Percentiles rank a stretch among this genome's conserved stretches.
Evolutionary conservation across 148 eudicot genomes (phyloP).

Genomic region (Bassia scoparia): DNA sequence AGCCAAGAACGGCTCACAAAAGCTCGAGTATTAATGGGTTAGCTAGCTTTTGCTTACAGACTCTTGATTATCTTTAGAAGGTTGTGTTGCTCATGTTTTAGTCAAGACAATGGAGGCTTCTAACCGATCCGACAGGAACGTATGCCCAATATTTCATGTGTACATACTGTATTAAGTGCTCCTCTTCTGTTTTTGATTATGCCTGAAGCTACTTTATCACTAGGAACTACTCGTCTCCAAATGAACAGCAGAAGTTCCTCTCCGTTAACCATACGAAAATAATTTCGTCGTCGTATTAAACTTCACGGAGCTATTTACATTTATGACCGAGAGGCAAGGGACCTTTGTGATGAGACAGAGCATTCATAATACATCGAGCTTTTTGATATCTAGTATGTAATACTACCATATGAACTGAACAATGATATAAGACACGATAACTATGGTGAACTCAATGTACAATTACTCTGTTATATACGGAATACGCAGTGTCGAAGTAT

Average conservation of each 20-base stretch:
- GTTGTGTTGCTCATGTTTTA: no score
- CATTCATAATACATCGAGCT: conserved; percentile 12
- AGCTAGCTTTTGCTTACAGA: no score
- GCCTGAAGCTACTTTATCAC: not conserved
- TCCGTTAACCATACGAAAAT: not conserved
- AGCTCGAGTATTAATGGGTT: no score
- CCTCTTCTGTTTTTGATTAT: not conserved
- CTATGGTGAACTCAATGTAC: conserved; percentile 12
- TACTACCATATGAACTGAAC: conserved; percentile 6
- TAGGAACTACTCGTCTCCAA: no score
- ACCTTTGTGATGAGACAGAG: conserved; percentile 11
- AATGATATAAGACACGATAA: conserved; percentile 7
- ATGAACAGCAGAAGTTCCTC: not conserved
- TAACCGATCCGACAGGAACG: no score
- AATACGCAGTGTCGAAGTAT: not conserved
- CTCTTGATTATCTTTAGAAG: no score
- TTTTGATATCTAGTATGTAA: conserved; percentile 9
- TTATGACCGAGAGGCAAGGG: not conserved
- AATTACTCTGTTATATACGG: conserved; percentile 14
- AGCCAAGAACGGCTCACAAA: no score
- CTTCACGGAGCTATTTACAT: not conserved
- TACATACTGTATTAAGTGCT: not conserved
- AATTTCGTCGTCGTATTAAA: not conserved
- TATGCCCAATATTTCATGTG: no score
- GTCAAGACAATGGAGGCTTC: no score